Evolutionary conservation across 1,139 yeast genomes (phyloP).

Genomic region (Maudiozyma humilis): DNA sequence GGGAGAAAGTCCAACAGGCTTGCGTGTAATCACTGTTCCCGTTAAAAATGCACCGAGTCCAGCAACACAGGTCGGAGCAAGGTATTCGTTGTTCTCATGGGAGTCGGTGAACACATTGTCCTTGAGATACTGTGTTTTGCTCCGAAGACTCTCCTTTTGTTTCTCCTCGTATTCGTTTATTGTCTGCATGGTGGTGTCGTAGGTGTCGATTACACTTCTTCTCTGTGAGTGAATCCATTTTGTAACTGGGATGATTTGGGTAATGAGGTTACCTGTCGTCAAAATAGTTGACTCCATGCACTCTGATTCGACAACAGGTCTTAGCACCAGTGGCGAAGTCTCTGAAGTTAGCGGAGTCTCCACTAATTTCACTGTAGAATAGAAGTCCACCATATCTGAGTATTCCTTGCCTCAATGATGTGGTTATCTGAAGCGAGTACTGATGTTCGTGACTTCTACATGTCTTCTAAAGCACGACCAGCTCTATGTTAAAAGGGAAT

Average conservation of each 20-base stretch:
- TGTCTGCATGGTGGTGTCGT: constrained; percentile 2
- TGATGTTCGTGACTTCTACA: too few relatives aligned
- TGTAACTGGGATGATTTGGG: constrained; percentile 17
- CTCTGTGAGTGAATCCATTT: constrained; percentile 15
- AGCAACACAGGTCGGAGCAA: constrained; percentile 21
- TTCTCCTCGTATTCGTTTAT: constrained; percentile 14
- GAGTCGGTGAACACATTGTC: constrained; percentile 19
- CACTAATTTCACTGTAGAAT: background rate
- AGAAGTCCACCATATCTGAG: constrained; percentile 2
- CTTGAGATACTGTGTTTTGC: constrained; percentile 12
- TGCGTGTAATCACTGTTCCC: constrained; percentile 18
- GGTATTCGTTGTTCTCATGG: constrained; percentile 15
- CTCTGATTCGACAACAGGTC: background rate
- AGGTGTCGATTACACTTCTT: constrained; percentile 4
- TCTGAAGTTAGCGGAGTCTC: background rate
- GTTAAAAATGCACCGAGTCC: constrained; percentile 23
- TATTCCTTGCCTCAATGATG: background rate
- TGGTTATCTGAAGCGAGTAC: background rate
- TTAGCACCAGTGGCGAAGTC: constrained; percentile 2
- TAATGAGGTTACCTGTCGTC: constrained; percentile 24
- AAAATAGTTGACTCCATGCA: constrained; percentile 10
- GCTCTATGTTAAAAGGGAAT: too few relatives aligned
- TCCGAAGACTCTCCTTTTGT: constrained; percentile 7
- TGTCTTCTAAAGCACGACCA: too few relatives aligned
- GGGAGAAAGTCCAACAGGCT: background rate